Conservation (phyloP, 139 green algal genomes). For the Haematococcus sp. region DNA sequence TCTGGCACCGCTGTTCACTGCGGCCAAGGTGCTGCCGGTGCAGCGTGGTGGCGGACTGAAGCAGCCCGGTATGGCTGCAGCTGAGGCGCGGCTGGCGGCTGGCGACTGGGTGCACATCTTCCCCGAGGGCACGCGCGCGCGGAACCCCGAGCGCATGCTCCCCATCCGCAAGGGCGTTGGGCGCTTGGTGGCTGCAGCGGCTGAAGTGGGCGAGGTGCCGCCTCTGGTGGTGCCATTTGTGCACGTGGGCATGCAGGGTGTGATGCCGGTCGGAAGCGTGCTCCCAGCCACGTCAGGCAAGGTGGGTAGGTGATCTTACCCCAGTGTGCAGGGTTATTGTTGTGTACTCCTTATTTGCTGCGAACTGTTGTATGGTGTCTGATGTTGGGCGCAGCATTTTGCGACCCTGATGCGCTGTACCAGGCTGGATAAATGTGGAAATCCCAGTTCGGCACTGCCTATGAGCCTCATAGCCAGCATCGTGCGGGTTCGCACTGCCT, state of each 20-base stretch:
- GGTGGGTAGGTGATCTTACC: conserved; percentile 24
- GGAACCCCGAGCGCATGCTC: conserved; percentile 46
- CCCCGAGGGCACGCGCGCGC: conserved; percentile 82
- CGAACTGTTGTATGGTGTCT: neutral
- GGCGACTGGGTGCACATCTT: conserved; percentile 95
- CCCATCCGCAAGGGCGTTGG: conserved; percentile 76
- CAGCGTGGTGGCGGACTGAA: conserved; percentile 74
- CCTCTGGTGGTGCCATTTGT: conserved; percentile 87
- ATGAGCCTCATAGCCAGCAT: too few species aligned
- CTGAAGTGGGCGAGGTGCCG: conserved; percentile 6
- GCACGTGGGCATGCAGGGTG: conserved; percentile 79
- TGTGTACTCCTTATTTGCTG: neutral
- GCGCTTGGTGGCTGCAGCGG: conserved; percentile 55
- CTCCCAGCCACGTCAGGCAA: conserved; percentile 58
- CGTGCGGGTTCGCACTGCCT: too few species aligned
- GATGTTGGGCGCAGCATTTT: neutral
- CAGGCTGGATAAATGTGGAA: neutral
- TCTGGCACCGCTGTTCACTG: conserved; percentile 72
- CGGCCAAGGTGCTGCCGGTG: conserved; percentile 85
- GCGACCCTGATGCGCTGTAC: neutral
- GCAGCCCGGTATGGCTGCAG: conserved; percentile 76
- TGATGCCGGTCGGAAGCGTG: conserved; percentile 66
- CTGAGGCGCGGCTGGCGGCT: conserved; percentile 49
- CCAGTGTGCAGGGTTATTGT: neutral
- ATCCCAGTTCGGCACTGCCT: neutral